Evolutionary conservation across 2,329 filamentous ascomycete genomes (phyloP).

Genomic region (Didymella glomerata): DNA sequence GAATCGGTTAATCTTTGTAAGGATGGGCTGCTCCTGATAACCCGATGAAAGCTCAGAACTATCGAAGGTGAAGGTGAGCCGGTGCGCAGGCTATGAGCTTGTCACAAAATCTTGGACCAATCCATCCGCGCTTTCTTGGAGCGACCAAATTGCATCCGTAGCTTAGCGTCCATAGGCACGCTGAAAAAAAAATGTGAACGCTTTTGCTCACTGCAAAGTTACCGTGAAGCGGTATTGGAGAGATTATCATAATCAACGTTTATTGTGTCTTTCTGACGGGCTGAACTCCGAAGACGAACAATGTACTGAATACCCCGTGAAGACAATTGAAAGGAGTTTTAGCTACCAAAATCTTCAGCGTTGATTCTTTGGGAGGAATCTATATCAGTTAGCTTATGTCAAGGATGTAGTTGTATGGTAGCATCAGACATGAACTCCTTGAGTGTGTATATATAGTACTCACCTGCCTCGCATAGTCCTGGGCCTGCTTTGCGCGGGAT

Average conservation of each 20-base stretch:
- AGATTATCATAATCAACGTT: neutral
- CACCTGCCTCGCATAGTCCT: constrained; percentile 27
- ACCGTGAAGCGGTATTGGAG: neutral
- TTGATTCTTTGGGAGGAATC: constrained; percentile 6
- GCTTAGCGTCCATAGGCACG: neutral
- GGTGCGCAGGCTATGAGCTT: neutral
- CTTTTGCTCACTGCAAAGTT: neutral
- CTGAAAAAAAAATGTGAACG: neutral
- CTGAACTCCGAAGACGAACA: neutral
- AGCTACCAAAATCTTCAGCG: neutral
- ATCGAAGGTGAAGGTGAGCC: neutral
- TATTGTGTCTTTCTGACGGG: neutral
- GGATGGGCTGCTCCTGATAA: too few relatives aligned
- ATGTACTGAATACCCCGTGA: neutral
- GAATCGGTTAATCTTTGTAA: neutral
- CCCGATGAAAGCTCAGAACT: neutral
- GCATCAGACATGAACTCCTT: neutral
- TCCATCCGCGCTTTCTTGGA: neutral
- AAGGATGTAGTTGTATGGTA: neutral
- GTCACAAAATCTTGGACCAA: too few relatives aligned
- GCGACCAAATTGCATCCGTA: neutral
- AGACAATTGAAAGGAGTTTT: neutral
- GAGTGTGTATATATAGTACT: constrained; percentile 3
- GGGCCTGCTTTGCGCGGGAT: constrained; percentile 18
- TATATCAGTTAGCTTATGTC: neutral